Base-by-base conservation (phyloP, 345 rosid species). In the Streptanthus diversifolius region DNA sequence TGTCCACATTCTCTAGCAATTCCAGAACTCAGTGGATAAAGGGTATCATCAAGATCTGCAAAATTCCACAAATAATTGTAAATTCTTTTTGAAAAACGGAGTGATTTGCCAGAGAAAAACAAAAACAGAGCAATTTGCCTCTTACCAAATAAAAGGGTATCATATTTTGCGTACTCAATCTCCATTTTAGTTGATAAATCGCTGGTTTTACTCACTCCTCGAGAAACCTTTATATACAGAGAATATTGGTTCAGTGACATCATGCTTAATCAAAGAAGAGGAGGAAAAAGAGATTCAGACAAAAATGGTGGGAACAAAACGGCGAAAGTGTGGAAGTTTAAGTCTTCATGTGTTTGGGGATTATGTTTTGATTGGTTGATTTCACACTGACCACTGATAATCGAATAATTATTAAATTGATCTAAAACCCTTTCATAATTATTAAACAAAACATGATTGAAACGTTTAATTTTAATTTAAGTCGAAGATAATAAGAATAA, bases 41-140 rank as follows among this genome's bases (percentile, higher is more conserved):
- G 96, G 32, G 92, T 90, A 73, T 90, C 93, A 76, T 87, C 93
- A 62, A 90, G 81, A 79, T 90, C 92, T 90, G 77, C 33, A 45
- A 43, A 44, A 14, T 14, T 55, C 10, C 24, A 33, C 10, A 43
- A 51, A 62, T 30, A 32, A 13, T 29, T 33, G 5, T 8, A 37
- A 2, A 29, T 13, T 22, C 58, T 22, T 5, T 4, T 21, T 35
- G 17, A 14, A 3, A 39, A 37, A 37, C 19, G 29, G 25, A 44
- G 48, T 7, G 53, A 47, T 8, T 53, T 47, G 22, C 32, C 0
- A 1, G 43, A 32, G 11, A 75, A 55, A 47, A 27, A 9, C 6
- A 1, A 27, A 17, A 56, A 14, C 66, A 60, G 55, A 61, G 68
- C 9, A 60, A 51, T 12, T 32, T 4, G 40, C 7, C 8, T 30